These are phyloP conservation scores for Hymenoscyphus fraxineus DNA, from an alignment of 2,329 filamentous ascomycete species.

Conservation along the genomic window DNA sequence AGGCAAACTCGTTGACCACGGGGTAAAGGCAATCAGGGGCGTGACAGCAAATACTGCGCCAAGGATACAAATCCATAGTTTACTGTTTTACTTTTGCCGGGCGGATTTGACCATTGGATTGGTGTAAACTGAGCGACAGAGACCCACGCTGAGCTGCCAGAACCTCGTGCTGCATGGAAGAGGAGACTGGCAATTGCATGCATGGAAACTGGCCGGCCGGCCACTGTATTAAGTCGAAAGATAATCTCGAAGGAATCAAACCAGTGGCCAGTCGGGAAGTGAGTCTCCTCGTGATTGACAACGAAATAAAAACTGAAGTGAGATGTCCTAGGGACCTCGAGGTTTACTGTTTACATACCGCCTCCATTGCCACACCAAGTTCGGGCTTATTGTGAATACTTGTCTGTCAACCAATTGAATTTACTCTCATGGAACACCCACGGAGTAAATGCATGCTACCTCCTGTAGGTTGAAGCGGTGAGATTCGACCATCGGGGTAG, in stretches of 20 bases:
- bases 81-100: background rate
- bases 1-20: background rate
- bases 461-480: background rate
- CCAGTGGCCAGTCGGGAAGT: background rate
- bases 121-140: background rate
- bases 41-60: constrained; percentile 1
- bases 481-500: background rate
- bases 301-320: background rate
- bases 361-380: background rate
- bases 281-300: background rate
- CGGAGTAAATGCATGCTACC: background rate
- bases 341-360: background rate
- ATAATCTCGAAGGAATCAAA: background rate
- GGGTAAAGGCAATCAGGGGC: background rate
- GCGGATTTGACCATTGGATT: background rate
- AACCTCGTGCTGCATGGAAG: background rate
- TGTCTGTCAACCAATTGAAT: background rate
- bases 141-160: background rate
- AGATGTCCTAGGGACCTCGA: background rate
- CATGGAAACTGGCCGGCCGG: background rate
- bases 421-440: background rate
- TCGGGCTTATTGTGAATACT: background rate
- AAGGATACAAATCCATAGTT: background rate
- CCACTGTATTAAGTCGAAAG: background rate
- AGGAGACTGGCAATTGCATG: background rate